phyloP scores from a whole-genome alignment of 2,329 filamentous ascomycete species.

The Colletotrichum lentis region DNA sequence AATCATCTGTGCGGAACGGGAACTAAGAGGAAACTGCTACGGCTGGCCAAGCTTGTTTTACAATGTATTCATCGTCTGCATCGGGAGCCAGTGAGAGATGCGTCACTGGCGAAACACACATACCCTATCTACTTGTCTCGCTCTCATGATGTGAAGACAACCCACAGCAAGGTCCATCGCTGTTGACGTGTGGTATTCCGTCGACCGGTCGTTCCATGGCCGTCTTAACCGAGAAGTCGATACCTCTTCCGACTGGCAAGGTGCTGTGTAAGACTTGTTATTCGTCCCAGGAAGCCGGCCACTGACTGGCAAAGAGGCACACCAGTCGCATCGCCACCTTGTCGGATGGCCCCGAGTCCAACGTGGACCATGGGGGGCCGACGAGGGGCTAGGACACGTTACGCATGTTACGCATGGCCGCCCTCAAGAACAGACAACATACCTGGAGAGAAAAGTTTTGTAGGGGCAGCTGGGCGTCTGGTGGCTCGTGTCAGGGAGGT shows the following conservation, averaged over 20 bases:
- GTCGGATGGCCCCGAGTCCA: constrained; percentile 4
- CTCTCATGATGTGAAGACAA: not conserved
- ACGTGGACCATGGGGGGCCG: not conserved
- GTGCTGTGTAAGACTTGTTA: constrained; percentile 8
- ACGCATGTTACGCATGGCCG: constrained; percentile 8
- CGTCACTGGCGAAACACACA: not conserved
- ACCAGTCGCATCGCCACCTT: not conserved
- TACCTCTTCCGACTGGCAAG: constrained; percentile 1
- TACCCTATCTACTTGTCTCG: not conserved
- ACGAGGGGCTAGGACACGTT: not conserved
- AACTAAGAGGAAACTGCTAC: constrained; percentile 20
- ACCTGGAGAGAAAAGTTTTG: not conserved
- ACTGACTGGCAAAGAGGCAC: constrained; percentile 8
- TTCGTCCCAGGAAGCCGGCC: constrained; percentile 2
- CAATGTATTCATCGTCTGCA: not conserved
- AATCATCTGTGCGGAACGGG: constrained; percentile 31
- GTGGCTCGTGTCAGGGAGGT: not conserved
- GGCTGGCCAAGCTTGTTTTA: constrained; percentile 20
- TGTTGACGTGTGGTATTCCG: constrained; percentile 21
- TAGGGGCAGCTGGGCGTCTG: not conserved
- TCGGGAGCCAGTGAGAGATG: not conserved
- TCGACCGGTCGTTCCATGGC: constrained; percentile 12
- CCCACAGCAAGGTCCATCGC: constrained; percentile 21
- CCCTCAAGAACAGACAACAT: not conserved
- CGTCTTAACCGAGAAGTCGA: not conserved